Evolutionary conservation across 1,139 yeast species (phyloP), one percentile per base, ranked within the genome.

Genomic region (Geotrichum aggregatum): DNA sequence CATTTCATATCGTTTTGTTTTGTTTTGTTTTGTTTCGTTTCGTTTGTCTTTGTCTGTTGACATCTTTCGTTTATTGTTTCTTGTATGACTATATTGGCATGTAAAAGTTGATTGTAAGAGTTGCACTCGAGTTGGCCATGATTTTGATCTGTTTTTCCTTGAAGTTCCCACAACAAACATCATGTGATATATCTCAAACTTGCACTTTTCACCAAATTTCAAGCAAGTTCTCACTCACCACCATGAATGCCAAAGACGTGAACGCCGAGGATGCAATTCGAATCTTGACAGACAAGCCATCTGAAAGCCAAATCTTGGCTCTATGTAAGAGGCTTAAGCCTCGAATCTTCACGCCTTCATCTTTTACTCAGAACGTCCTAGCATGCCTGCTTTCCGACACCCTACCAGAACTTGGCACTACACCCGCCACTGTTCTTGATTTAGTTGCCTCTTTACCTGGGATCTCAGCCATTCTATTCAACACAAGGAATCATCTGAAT

Each of bases 361-460:
- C 44, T 1, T 19, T 16, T n/a, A 46, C 49, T 7, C 49, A 46
- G 18, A 36, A 44, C 3, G 21, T 46, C 21, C 38, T 46, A 10
- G 38, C 49, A 22, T 31, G 38, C 8, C 11, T 46, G 19, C 39
- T 46, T 4, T 39, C 49, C 18, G 36, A 36, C 6, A 30, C 44
- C 16, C 39, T 46, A 3, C 49, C 49, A 2, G 49, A 39, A 21
- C 31, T 46, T 7, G 49, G 31, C 14, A 7, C 36, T 28, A 5
- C 36, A 24, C 40, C 49, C 16, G 14, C 47, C 3, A 14, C 22
- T 13, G 31, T 39, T 13, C 13, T 30, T 31, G 49, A 46, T 39
- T 44, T 46, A 22, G 22, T 46, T 8, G 49, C 22, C 3, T 21
- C 49, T 13, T 38, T 46, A 5, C 49, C 49, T 10, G 49, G 49